Percentiles rank a stretch among this genome's conserved stretches.
Evolutionary conservation across 2,329 filamentous ascomycete species (phyloP).

Genomic region (Aspergillus floridensis): DNA sequence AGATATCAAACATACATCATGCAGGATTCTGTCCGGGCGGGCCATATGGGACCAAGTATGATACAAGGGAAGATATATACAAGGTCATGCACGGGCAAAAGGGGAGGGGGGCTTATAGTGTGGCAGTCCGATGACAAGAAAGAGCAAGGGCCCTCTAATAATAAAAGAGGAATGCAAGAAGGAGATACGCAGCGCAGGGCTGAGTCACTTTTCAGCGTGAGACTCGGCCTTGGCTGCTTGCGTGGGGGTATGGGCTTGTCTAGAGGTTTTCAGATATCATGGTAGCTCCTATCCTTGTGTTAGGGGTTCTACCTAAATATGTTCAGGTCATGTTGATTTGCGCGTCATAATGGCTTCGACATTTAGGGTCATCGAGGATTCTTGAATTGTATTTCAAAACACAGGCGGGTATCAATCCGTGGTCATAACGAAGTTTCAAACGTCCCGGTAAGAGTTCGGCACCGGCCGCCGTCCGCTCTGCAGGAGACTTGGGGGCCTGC

Average conservation of each 20-base stretch:
- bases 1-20: conserved; percentile 4
- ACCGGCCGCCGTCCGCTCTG: conserved; percentile 40
- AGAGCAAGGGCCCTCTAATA: background rate
- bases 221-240: background rate
- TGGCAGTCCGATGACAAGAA: too few species aligned
- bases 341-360: too few species aligned
- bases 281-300: background rate
- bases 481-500: conserved; percentile 41
- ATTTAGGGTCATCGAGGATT: too few species aligned
- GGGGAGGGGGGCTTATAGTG: too few species aligned
- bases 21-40: background rate
- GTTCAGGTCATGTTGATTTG: too few species aligned
- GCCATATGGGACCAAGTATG: background rate
- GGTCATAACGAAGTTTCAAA: conserved; percentile 17
- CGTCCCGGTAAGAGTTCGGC: conserved; percentile 34
- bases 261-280: background rate
- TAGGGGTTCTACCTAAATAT: too few species aligned
- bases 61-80: background rate
- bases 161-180: too few species aligned
- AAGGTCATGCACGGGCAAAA: background rate
- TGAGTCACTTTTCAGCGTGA: too few species aligned
- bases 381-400: too few species aligned
- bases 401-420: too few species aligned
- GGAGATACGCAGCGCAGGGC: too few species aligned
- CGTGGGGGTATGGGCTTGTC: background rate